Evolutionary conservation across 192 early-diverging fungal species (phyloP).

Genomic region (Coemansia sp.): DNA sequence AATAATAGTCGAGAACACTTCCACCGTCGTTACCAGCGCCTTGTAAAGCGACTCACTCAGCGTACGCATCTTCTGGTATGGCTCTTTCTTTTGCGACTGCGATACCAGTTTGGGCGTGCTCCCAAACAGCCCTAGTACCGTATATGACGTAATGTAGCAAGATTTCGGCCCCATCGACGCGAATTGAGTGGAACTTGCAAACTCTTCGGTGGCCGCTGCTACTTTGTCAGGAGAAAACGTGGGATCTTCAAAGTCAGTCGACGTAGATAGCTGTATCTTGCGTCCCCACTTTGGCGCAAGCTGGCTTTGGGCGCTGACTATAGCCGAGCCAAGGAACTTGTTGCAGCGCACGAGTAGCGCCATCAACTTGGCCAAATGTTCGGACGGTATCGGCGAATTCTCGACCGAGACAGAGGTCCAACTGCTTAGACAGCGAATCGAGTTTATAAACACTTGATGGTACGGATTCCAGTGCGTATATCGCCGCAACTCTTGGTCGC

Average conservation of each 20-base stretch:
- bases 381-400: neutral
- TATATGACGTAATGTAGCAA: constrained; percentile 9
- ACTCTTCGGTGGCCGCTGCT: neutral
- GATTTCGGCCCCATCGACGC: neutral
- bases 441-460: constrained; percentile 47
- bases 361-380: constrained; percentile 9
- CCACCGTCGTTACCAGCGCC: constrained; percentile 30
- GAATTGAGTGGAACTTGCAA: neutral
- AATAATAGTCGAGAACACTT: constrained; percentile 33
- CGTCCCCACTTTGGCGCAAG: constrained; percentile 3
- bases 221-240: neutral
- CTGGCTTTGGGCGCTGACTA: neutral
- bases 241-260: constrained; percentile 5
- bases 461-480: constrained; percentile 37
- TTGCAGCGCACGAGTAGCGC: constrained; percentile 32
- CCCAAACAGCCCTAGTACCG: neutral
- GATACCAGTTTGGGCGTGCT: neutral
- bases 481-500: constrained; percentile 26
- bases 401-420: constrained; percentile 24
- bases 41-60: constrained; percentile 37
- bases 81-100: neutral
- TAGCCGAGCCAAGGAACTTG: constrained; percentile 12
- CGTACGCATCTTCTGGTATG: constrained; percentile 9
- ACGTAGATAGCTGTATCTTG: constrained; percentile 24
- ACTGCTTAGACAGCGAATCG: constrained; percentile 36